phyloP scores from a whole-genome alignment of 2,329 filamentous ascomycete genomes.

The Cladophialophora chaetospira region DNA sequence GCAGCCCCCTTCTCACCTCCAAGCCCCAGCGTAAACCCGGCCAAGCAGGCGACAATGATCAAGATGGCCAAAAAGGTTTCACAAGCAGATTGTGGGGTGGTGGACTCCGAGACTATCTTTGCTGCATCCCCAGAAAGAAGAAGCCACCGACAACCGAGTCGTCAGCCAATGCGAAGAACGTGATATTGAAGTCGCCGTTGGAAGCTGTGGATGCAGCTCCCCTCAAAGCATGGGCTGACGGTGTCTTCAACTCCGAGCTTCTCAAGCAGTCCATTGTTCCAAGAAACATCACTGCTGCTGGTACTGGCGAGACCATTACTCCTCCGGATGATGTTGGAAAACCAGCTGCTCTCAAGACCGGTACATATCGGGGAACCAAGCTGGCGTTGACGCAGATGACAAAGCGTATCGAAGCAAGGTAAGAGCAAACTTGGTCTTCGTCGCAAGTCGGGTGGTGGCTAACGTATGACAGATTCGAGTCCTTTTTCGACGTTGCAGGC shows the following conservation, averaged over 20 bases:
- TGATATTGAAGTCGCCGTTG: not conserved
- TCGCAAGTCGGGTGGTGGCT: not conserved
- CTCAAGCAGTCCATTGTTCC: slow-evolving; percentile 19
- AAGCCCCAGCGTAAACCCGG: too few species aligned
- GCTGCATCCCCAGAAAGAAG: not conserved
- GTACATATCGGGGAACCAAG: slow-evolving; percentile 28
- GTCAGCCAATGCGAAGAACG: not conserved
- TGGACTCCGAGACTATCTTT: not conserved
- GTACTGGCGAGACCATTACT: not conserved
- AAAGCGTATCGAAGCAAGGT: slow-evolving; percentile 13
- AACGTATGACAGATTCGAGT: slow-evolving; percentile 9
- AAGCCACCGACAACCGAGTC: not conserved
- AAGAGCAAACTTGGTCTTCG: not conserved
- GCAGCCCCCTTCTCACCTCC: not conserved
- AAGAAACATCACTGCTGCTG: not conserved
- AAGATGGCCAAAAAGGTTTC: not conserved
- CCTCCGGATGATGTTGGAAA: slow-evolving; percentile 8
- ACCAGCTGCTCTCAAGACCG: slow-evolving; percentile 12
- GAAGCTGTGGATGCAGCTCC: not conserved
- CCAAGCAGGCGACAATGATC: not conserved
- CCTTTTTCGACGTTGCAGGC: slow-evolving; percentile 13
- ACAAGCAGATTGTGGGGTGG: not conserved
- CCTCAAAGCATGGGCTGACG: slow-evolving; percentile 21
- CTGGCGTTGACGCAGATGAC: slow-evolving; percentile 20
- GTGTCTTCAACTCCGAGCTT: slow-evolving; percentile 24